These are phyloP conservation scores for Alternaria sp. DNA, from an alignment of 2,329 filamentous ascomycete species.

Conservation along the genomic window DNA sequence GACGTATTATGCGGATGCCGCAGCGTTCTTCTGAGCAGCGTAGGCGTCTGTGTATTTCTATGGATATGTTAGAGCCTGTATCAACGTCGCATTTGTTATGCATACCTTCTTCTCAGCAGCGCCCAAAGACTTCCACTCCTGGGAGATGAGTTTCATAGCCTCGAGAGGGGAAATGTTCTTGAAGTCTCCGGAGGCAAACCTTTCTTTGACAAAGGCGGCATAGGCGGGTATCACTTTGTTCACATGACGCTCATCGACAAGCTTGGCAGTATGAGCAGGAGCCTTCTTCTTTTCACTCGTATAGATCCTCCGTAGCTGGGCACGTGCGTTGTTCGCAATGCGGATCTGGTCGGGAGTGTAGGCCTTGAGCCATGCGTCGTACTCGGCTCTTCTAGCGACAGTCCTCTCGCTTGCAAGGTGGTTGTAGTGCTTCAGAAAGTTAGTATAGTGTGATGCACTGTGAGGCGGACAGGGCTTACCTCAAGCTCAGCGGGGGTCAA, in stretches of 20 bases:
- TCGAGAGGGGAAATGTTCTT: constrained; percentile 54
- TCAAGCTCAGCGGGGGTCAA: constrained; percentile 45
- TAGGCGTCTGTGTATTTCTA: constrained; percentile 44
- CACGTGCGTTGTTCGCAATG: constrained; percentile 65
- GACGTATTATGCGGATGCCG: background rate
- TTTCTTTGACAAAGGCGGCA: constrained; percentile 54
- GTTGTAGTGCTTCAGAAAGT: constrained; percentile 57
- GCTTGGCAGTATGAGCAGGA: constrained; percentile 23
- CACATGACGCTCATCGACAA: constrained; percentile 62
- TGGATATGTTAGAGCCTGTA: constrained; percentile 28
- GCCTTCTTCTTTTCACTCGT: constrained; percentile 9
- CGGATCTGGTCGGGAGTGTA: constrained; percentile 64
- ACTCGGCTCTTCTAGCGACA: constrained; percentile 52
- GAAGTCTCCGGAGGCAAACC: constrained; percentile 57
- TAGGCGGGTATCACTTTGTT: constrained; percentile 50
- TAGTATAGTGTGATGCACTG: background rate
- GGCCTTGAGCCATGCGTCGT: constrained; percentile 61
- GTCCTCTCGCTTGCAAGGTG: constrained; percentile 57
- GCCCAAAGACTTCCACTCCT: constrained; percentile 58
- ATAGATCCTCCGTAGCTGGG: constrained; percentile 34
- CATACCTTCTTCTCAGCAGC: constrained; percentile 57
- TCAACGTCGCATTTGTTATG: background rate
- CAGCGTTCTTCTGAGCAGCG: background rate
- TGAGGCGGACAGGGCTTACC: constrained; percentile 24
- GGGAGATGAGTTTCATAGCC: constrained; percentile 45